Evolutionary conservation across 2,329 filamentous ascomycete genomes (phyloP), one percentile per base, ranked within the genome.

Genomic region (Diplodia mutila): DNA sequence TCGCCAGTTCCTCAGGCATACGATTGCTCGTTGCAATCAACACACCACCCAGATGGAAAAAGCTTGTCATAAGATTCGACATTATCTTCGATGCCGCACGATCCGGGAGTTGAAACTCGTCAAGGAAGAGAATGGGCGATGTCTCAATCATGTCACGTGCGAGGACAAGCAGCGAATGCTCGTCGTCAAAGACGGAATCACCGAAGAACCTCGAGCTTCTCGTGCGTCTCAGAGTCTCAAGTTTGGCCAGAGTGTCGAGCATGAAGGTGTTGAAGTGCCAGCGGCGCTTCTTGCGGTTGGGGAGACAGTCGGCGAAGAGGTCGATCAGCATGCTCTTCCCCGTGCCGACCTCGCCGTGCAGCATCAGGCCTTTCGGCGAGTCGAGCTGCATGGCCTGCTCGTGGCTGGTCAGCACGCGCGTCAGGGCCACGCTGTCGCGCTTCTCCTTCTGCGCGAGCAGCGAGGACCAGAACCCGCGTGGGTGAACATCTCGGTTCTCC

Each of bases 191-290:
- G 29, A 66, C 72, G 11, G 57, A 61, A 14, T 18, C 12, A 9
- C n/a, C 23, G 12, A 42, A 37, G 32, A 42, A 23, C 5, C 12
- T 29, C 0, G 72, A 69, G 29, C 21, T 57, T 4, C 66, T 34
- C 5, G 49, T 42, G 34, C 78, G 77, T 3, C 91, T 83, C 53
- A 91, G 84, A 14, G 84, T 81, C 72, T 94, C 92, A 0, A 95
- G 82, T 61, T 89, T 88, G 0, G 91, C 89, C 55, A 94, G 84
- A 0, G 87, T 89, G 71, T 94, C 89, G 9, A 94, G 82, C 90
- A 95, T 95, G 73, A 95, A 95, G 0, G 90, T 93, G 75, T 92
- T 93, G 79, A 93, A 95, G 75, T 94, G 92, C 88, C 90, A 93
- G 69, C 91, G 83, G 72, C 85, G 84, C 80, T 94, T 94, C 73